Conservation (phyloP, 306 rosid genomes). For the Medicago lupulina region DNA sequence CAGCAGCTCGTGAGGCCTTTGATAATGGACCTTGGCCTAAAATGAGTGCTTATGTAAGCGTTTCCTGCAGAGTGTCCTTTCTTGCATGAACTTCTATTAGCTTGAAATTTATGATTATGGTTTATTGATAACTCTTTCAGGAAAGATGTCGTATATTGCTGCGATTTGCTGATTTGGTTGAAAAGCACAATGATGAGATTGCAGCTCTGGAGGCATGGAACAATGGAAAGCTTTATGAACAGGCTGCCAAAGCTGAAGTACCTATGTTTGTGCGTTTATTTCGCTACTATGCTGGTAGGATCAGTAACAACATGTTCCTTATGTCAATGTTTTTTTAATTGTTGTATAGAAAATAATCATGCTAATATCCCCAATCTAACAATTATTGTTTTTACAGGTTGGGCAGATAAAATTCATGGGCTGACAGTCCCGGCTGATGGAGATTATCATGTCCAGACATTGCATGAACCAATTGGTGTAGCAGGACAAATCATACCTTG, state of each 20-base stretch:
- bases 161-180: conserved; percentile 88
- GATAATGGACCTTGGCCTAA: conserved; percentile 99
- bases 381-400: conserved; percentile 56
- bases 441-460: conserved; percentile 70
- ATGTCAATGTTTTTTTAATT: neutral
- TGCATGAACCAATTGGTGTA: conserved; percentile 97
- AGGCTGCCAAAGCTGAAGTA: conserved; percentile 61
- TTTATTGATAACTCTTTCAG: conserved; percentile 45
- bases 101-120: neutral
- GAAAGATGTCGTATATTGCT: conserved; percentile 80
- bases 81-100: conserved; percentile 20
- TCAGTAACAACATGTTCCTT: conserved; percentile 14
- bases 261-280: conserved; percentile 74
- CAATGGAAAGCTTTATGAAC: conserved; percentile 80
- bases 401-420: conserved; percentile 98
- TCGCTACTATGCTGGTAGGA: conserved; percentile 81
- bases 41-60: conserved; percentile 81
- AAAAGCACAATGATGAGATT: conserved; percentile 74
- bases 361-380: conserved; percentile 13
- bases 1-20: conserved; percentile 95
- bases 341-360: neutral
- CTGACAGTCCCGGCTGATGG: conserved; percentile 94
- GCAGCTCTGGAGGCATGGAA: conserved; percentile 93
- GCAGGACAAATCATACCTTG: conserved; percentile 98
- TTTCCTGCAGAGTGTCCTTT: neutral